These are phyloP conservation scores for Geum urbanum DNA, from an alignment of 306 rosid species.

Conservation along the genomic window DNA sequence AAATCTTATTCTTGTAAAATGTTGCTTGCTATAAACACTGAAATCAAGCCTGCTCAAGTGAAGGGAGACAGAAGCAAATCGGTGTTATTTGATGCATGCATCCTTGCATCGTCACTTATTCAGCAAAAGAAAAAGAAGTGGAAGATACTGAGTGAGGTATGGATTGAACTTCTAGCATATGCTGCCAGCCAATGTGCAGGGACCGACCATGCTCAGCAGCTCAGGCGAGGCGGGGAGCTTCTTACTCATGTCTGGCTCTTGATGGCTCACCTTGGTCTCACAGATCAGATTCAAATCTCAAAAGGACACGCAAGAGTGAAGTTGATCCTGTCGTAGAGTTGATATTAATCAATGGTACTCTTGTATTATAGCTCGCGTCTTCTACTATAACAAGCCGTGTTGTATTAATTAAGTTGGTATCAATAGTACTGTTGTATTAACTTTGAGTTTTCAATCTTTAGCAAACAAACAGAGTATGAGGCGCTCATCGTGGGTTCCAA, in stretches of 20 bases:
- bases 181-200: constrained; percentile 18
- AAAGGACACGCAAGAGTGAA: constrained; percentile 21
- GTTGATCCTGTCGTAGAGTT: background rate
- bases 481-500: no score
- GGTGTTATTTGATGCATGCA: constrained; percentile 20
- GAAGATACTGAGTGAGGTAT: constrained; percentile 12
- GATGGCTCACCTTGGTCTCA: constrained; percentile 28
- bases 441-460: no score
- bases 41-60: background rate
- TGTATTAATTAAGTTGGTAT: no score
- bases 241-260: constrained; percentile 33
- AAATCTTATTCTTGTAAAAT: background rate
- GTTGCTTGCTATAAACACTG: constrained; percentile 1
- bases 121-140: background rate
- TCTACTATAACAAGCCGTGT: no score
- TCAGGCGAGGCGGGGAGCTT: constrained; percentile 21
- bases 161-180: constrained; percentile 21
- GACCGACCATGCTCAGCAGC: constrained; percentile 16
- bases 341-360: no score
- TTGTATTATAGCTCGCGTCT: no score
- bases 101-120: background rate
- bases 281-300: constrained; percentile 25
- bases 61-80: constrained; percentile 28
- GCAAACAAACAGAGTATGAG: no score
- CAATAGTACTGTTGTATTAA: no score